A percentile compares a stretch with the other conserved stretches of the same genome.
phyloP scores from a whole-genome alignment of 192 early-diverging fungal species.

The Chytriomyces confervae region DNA sequence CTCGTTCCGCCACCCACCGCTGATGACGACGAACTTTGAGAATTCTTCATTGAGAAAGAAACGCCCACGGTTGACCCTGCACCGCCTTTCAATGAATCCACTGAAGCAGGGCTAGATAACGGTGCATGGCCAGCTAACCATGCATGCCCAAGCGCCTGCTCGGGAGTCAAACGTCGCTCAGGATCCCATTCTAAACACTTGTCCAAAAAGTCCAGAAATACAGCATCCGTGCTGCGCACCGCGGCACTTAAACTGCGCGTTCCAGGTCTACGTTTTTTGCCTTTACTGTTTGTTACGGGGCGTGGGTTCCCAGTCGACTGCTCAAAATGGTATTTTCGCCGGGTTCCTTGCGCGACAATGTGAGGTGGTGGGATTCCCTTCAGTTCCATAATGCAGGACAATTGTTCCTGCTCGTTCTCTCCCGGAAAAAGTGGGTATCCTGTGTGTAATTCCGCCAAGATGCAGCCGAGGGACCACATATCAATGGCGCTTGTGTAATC shows the following conservation, averaged over 20 bases:
- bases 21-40: background rate
- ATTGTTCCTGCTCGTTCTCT: conserved; percentile 95
- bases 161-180: conserved; percentile 80
- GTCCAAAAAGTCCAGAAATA: conserved; percentile 85
- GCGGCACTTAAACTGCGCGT: conserved; percentile 75
- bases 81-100: background rate
- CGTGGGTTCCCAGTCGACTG: conserved; percentile 49
- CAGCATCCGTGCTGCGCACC: conserved; percentile 74
- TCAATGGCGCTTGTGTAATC: conserved; percentile 91
- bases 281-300: conserved; percentile 79
- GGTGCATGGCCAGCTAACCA: conserved; percentile 12
- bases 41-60: background rate
- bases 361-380: conserved; percentile 79
- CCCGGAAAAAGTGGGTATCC: conserved; percentile 94
- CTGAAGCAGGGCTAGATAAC: background rate
- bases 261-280: conserved; percentile 82
- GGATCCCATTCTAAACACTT: conserved; percentile 91
- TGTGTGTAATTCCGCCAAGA: conserved; percentile 80
- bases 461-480: conserved; percentile 96
- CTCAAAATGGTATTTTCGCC: conserved; percentile 84
- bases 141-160: conserved; percentile 78
- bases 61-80: background rate
- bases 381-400: conserved; percentile 95
- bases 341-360: conserved; percentile 75
- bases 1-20: background rate